Evolutionary conservation across 257 asterid species (phyloP).

Genomic region (Mitragyna speciosa): DNA sequence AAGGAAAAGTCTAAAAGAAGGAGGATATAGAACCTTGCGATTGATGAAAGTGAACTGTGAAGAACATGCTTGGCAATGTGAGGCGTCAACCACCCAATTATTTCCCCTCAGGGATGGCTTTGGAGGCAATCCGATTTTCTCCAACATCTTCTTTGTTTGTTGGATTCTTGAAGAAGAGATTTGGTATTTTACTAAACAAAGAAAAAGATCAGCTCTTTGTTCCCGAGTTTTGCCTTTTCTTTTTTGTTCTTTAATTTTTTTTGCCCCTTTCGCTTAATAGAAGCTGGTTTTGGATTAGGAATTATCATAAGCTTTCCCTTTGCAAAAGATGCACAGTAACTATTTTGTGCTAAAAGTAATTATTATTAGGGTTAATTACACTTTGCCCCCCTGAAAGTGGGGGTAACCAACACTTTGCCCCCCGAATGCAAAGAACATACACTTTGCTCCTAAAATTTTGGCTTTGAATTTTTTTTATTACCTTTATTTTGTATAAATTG

Average conservation of each 20-base stretch:
- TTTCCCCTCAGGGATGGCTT: constrained; percentile 88
- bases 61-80: constrained; percentile 97
- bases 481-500: too few relatives aligned
- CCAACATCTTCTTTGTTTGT: constrained; percentile 58
- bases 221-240: background rate
- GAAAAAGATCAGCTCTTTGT: background rate
- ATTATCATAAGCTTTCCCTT: too few relatives aligned
- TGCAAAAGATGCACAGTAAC: too few relatives aligned
- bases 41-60: constrained; percentile 93
- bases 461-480: too few relatives aligned
- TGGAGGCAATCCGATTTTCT: constrained; percentile 88
- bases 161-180: background rate
- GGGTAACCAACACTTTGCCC: too few relatives aligned
- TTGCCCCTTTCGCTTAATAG: background rate
- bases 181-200: background rate
- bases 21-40: constrained; percentile 65
- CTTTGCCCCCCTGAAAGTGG: too few relatives aligned
- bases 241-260: background rate
- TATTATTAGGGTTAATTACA: too few relatives aligned
- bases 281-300: too few relatives aligned
- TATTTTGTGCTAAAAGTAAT: too few relatives aligned
- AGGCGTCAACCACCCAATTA: constrained; percentile 88
- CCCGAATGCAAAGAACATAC: too few relatives aligned
- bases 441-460: too few relatives aligned
- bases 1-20: constrained; percentile 4